Conservation (phyloP, 306 rosid species). For the Glycine soja region DNA sequence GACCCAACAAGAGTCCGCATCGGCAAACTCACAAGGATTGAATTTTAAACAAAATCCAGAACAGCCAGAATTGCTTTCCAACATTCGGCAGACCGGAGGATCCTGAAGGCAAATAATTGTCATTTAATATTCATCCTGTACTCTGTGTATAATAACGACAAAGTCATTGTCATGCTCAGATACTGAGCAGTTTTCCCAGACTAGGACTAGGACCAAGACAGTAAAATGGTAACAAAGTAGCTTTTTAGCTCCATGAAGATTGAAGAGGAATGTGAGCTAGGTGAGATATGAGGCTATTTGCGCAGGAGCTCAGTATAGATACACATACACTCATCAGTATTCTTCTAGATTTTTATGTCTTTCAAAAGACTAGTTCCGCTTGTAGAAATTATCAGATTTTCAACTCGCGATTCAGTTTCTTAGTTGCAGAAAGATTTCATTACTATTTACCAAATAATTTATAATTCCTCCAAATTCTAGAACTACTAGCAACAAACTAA, state of each 20-base stretch:
- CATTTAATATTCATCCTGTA: conserved; percentile 5
- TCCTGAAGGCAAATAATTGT: conserved; percentile 18
- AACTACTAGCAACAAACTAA: neutral
- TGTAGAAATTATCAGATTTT: conserved; percentile 9
- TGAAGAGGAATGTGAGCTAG: conserved; percentile 2
- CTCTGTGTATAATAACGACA: conserved; percentile 1
- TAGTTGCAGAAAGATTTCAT: neutral
- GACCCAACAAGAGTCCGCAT: conserved; percentile 37
- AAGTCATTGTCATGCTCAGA: conserved; percentile 37
- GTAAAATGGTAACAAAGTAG: conserved; percentile 9
- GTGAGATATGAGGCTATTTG: conserved; percentile 1
- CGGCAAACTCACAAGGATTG: conserved; percentile 23
- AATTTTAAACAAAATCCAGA: conserved; percentile 30
- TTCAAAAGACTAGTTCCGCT: neutral
- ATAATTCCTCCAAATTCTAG: neutral
- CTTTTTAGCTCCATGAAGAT: conserved; percentile 18
- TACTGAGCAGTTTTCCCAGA: conserved; percentile 30
- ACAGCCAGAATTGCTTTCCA: conserved; percentile 36
- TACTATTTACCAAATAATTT: neutral
- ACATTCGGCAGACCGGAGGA: conserved; percentile 29
- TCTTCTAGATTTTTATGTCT: conserved; percentile 21
- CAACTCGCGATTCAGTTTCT: neutral
- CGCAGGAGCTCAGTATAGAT: neutral
- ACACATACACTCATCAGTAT: neutral
- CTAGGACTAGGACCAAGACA: conserved; percentile 23